Conservation (phyloP, 2,329 filamentous ascomycete genomes). For the Stachybotrys echinatus region DNA sequence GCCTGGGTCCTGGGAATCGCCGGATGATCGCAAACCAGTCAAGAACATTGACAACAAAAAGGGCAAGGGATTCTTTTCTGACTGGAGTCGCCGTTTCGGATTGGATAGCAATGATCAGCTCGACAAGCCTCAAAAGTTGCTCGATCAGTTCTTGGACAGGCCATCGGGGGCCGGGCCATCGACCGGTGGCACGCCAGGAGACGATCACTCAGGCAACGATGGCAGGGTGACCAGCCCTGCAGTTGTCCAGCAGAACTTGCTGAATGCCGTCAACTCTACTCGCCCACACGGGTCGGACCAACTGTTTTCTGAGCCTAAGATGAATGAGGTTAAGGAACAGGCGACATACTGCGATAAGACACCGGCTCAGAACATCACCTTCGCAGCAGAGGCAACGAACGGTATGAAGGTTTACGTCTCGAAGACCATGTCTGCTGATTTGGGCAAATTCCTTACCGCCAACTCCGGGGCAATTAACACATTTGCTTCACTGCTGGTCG, state of each 20-base stretch:
- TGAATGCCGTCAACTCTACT: slow-evolving; percentile 73
- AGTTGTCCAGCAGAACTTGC: slow-evolving; percentile 62
- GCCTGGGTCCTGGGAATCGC: slow-evolving; percentile 72
- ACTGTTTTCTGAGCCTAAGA: slow-evolving; percentile 68
- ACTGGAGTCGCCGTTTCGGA: slow-evolving; percentile 62
- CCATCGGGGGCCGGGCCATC: slow-evolving; percentile 11
- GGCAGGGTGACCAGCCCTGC: slow-evolving; percentile 55
- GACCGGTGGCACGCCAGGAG: slow-evolving; percentile 6
- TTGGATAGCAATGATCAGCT: slow-evolving; percentile 48
- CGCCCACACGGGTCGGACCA: slow-evolving; percentile 68
- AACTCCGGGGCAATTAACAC: slow-evolving; percentile 59
- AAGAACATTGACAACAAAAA: slow-evolving; percentile 29
- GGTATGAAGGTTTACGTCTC: slow-evolving; percentile 71
- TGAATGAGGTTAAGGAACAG: slow-evolving; percentile 73
- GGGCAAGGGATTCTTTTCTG: slow-evolving; percentile 60
- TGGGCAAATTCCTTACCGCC: slow-evolving; percentile 49
- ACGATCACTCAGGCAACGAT: slow-evolving; percentile 30
- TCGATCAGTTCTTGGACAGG: slow-evolving; percentile 36
- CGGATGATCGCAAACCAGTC: slow-evolving; percentile 38
- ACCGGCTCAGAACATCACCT: slow-evolving; percentile 66
- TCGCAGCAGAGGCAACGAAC: slow-evolving; percentile 63
- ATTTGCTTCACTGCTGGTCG: slow-evolving; percentile 65
- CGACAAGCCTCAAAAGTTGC: slow-evolving; percentile 32
- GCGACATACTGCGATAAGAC: slow-evolving; percentile 80
- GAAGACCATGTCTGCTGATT: slow-evolving; percentile 42